Percentiles rank a stretch among this genome's conserved stretches.
phyloP scores from a whole-genome alignment of 106 monocot species.

The Amphibolis antarctica region DNA sequence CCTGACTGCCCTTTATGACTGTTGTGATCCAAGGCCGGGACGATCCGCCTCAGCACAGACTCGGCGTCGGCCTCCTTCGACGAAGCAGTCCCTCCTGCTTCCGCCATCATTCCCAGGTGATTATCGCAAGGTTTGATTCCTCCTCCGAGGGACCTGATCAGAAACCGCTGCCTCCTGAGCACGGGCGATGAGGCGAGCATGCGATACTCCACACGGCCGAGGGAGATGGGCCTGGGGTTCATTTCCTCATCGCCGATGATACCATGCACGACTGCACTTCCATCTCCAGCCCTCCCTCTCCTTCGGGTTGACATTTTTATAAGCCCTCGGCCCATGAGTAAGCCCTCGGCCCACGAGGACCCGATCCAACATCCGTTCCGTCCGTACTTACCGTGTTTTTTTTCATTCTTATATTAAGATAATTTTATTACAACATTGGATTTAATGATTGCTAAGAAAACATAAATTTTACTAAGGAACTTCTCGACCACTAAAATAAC shows the following conservation, averaged over 20 bases:
- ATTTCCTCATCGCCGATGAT: not conserved
- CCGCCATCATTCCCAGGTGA: constrained; percentile 10
- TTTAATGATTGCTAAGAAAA: no score
- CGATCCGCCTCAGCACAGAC: constrained; percentile 42
- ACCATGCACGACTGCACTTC: no score
- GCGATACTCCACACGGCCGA: not conserved
- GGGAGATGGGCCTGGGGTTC: not conserved
- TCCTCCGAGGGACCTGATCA: constrained; percentile 42
- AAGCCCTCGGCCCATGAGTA: no score
- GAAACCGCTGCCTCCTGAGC: constrained; percentile 57
- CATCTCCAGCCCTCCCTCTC: no score
- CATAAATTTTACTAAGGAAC: no score
- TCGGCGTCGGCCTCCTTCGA: constrained; percentile 36
- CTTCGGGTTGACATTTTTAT: no score
- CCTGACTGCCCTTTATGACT: constrained; percentile 91
- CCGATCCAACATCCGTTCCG: no score
- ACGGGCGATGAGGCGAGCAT: constrained; percentile 27
- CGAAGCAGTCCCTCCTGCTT: not conserved
- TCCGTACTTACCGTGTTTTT: no score
- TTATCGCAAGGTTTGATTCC: not conserved
- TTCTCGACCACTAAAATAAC: no score
- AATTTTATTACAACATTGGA: no score
- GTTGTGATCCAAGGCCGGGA: constrained; percentile 39
- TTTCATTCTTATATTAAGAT: no score
- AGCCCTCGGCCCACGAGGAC: no score